Evolutionary conservation across 2,329 filamentous ascomycete genomes (phyloP).

Genomic region (Cytospora piceicola): DNA sequence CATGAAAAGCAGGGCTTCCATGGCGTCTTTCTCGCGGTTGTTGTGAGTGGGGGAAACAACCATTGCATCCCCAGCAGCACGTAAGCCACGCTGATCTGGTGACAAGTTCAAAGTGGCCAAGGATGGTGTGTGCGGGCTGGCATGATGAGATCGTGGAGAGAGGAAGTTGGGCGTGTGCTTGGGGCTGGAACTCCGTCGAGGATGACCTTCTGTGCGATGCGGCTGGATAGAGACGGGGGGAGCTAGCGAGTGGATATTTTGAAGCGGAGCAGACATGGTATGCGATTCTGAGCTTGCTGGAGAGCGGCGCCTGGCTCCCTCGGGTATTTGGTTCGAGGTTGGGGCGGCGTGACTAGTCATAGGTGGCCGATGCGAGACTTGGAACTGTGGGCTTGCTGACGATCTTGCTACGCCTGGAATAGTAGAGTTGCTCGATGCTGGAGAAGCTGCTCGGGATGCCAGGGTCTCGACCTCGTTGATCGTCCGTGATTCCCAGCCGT

Average conservation of each 20-base stretch:
- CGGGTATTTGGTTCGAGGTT: slow-evolving; percentile 25
- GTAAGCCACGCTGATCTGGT: slow-evolving; percentile 40
- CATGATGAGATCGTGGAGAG: slow-evolving; percentile 49
- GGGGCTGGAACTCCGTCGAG: slow-evolving; percentile 56
- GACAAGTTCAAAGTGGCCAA: slow-evolving; percentile 46
- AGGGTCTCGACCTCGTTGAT: slow-evolving; percentile 78
- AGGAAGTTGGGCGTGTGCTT: slow-evolving; percentile 54
- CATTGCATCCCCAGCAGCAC: slow-evolving; percentile 54
- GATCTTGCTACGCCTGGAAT: slow-evolving; percentile 54
- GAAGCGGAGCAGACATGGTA: slow-evolving; percentile 5
- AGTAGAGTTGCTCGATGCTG: slow-evolving; percentile 61
- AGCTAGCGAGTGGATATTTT: slow-evolving; percentile 45
- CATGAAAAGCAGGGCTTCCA: slow-evolving; percentile 81
- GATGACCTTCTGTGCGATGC: slow-evolving; percentile 46
- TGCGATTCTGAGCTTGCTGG: slow-evolving; percentile 43
- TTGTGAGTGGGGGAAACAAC: slow-evolving; percentile 72
- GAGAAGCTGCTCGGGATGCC: slow-evolving; percentile 69
- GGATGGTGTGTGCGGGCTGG: slow-evolving; percentile 42
- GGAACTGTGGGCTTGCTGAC: slow-evolving; percentile 59
- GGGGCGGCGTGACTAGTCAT: slow-evolving; percentile 40
- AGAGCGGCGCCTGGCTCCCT: slow-evolving; percentile 27
- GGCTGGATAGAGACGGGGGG: slow-evolving; percentile 61
- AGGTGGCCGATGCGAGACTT: slow-evolving; percentile 31
- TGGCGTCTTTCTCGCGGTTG: slow-evolving; percentile 76
- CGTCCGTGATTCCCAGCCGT: slow-evolving; percentile 81